These are phyloP conservation scores for Margaritispora aquatica DNA, from an alignment of 495 filamentous ascomycete species.

Conservation along the genomic window DNA sequence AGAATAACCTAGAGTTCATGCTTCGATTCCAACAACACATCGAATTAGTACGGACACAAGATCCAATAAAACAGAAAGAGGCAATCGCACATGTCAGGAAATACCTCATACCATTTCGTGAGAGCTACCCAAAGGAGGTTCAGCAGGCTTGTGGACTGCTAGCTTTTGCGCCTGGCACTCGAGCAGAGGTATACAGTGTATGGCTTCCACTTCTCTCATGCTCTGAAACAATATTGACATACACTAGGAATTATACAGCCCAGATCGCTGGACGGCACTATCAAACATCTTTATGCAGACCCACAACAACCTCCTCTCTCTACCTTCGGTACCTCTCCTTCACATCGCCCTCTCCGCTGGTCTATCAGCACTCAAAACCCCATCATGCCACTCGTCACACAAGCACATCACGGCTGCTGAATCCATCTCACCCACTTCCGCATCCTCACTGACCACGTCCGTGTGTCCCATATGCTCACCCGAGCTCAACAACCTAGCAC, in stretches of 20 bases:
- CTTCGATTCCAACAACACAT: constrained; percentile 94
- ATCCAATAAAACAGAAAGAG: constrained; percentile 56
- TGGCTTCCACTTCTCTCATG: constrained; percentile 1
- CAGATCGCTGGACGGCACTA: constrained; percentile 64
- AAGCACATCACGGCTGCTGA: neutral
- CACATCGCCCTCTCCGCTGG: constrained; percentile 89
- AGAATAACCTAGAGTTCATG: constrained; percentile 90
- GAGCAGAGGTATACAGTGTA: constrained; percentile 59
- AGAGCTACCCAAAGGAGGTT: constrained; percentile 63
- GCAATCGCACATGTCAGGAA: constrained; percentile 78
- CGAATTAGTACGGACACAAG: constrained; percentile 68
- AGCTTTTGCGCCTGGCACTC: constrained; percentile 59
- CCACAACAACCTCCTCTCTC: constrained; percentile 78
- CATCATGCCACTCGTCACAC: constrained; percentile 73
- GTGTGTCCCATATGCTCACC: constrained; percentile 88
- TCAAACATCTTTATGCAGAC: constrained; percentile 80
- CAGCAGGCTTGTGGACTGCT: constrained; percentile 72
- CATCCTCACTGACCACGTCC: constrained; percentile 21
- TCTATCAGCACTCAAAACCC: constrained; percentile 91
- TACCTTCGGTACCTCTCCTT: constrained; percentile 78
- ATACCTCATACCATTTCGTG: constrained; percentile 60
- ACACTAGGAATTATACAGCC: constrained; percentile 62
- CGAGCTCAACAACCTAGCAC: constrained; percentile 86
- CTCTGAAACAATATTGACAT: neutral
- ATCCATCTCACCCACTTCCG: constrained; percentile 21